A percentile compares a stretch with the other conserved stretches of the same genome.
Evolutionary conservation across 768 basidiomycete genomes (phyloP).

Genomic region (Leucosporidium creatinivorum): DNA sequence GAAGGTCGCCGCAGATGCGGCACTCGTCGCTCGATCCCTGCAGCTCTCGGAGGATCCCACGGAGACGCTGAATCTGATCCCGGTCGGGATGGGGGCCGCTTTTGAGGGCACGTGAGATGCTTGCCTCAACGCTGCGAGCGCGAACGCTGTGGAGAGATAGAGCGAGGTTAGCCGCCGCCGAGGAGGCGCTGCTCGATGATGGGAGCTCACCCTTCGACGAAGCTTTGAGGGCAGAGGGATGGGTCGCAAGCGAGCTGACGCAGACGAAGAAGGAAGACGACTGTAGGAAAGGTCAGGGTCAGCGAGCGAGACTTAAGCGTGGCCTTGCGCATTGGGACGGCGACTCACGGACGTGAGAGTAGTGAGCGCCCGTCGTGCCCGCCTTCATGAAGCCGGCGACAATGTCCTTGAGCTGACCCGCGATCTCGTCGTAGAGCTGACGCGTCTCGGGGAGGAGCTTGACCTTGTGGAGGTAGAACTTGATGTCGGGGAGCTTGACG

Average conservation of each 20-base stretch:
- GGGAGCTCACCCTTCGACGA: constrained; percentile 48
- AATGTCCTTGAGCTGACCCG: constrained; percentile 19
- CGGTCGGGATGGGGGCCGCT: background rate
- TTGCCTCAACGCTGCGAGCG: constrained; percentile 10
- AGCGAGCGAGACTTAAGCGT: constrained; percentile 40
- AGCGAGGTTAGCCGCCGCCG: background rate
- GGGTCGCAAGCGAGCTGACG: constrained; percentile 76
- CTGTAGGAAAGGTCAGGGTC: constrained; percentile 52
- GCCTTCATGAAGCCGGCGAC: constrained; percentile 10
- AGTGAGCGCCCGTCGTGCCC: constrained; percentile 32
- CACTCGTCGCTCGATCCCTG: constrained; percentile 19
- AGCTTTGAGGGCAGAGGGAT: constrained; percentile 61
- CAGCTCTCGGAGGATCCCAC: constrained; percentile 6
- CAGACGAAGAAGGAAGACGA: constrained; percentile 73
- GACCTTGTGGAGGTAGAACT: constrained; percentile 67
- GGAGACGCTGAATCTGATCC: constrained; percentile 7
- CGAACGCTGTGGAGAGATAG: constrained; percentile 11
- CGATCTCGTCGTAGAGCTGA: constrained; percentile 51
- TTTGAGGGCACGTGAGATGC: constrained; percentile 14
- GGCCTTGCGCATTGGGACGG: no score
- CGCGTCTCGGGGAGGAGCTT: constrained; percentile 43
- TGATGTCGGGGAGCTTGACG: constrained; percentile 71
- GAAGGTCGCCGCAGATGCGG: constrained; percentile 23
- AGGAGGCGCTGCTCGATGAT: no score
- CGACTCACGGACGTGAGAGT: constrained; percentile 14